Evolutionary conservation across 768 basidiomycete species (phyloP), one percentile per base, ranked within the genome.

Genomic region (Fomitopsis pulvina): DNA sequence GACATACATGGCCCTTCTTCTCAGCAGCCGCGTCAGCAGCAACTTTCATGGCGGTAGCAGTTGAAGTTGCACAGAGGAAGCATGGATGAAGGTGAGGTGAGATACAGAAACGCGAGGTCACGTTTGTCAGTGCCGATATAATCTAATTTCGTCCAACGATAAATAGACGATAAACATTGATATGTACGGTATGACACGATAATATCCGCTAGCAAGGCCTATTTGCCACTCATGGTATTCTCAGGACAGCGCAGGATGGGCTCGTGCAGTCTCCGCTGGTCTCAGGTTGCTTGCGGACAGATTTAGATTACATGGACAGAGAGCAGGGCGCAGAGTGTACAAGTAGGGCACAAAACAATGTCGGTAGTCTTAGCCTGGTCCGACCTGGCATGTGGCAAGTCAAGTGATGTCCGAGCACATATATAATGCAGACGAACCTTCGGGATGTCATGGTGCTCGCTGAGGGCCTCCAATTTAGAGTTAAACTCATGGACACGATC

Each of bases 371-470:
- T 83, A 92, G 71, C 89, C 89, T 40, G 89, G 89, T 53, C 89
- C 89, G 64, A 92, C 89, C 89, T 92, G 59, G 43, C 29, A 22
- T 20, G n/a, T 4, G 4, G 6, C 45, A 34, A 34, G 49, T 44
- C 24, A 43, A 6, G 14, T 18, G 18, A 37, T 22, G 37, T 11
- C 4, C 10, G 20, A 34, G n/a, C 45, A 52, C 54, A 56, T 43
- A 52, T 59, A 59, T 59, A 52, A 34, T 45, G 55, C 55, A 50
- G 45, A 45, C 69, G 52, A 63, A 84, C 90, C 78, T 94, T 93
- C 34, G 92, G 92, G 60, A 93, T 92, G 65, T 94, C 92, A 66
- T 95, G 89, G 75, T 93, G 92, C 71, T 94, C 92, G 66, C 87
- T 89, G 50, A 93, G 76, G 51, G 79, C 71, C 68, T 94, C 92